Percentiles rank a stretch among this genome's conserved stretches.
phyloP scores from a whole-genome alignment of 352 stramenopile genomes.

The Globisporangium cederbergense region DNA sequence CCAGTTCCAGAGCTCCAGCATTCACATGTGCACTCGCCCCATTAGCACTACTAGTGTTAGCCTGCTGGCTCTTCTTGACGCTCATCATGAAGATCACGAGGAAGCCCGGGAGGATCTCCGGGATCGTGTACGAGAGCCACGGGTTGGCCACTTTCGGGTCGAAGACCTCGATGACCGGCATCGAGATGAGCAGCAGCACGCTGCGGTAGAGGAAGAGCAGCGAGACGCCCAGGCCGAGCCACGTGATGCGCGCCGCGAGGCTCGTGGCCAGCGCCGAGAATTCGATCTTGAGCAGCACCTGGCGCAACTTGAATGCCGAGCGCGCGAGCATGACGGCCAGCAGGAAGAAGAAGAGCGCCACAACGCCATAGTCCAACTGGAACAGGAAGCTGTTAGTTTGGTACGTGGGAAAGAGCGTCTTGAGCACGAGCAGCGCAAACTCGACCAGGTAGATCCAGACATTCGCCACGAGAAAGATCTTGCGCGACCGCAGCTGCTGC shows the following conservation, averaged over 20 bases:
- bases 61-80: slow-evolving; percentile 35
- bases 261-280: slow-evolving; percentile 59
- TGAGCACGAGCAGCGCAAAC: slow-evolving; percentile 60
- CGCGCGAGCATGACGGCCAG: slow-evolving; percentile 66
- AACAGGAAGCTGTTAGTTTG: slow-evolving; percentile 53
- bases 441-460: slow-evolving; percentile 83
- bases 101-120: slow-evolving; percentile 61
- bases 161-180: slow-evolving; percentile 66
- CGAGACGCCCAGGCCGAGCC: slow-evolving; percentile 49
- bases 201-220: slow-evolving; percentile 63
- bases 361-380: slow-evolving; percentile 67
- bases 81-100: slow-evolving; percentile 83
- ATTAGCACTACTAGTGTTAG: slow-evolving; percentile 12
- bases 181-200: slow-evolving; percentile 58
- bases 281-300: slow-evolving; percentile 69
- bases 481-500: slow-evolving; percentile 43
- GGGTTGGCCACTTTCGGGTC: slow-evolving; percentile 65
- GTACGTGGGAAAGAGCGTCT: slow-evolving; percentile 57
- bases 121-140: slow-evolving; percentile 77
- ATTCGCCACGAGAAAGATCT: slow-evolving; percentile 76
- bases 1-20: slow-evolving; percentile 1
- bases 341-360: slow-evolving; percentile 73
- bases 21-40: neutral
- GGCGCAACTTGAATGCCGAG: slow-evolving; percentile 42
- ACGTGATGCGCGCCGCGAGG: slow-evolving; percentile 52